A percentile compares a stretch with the other conserved stretches of the same genome.
Conservation (phyloP, 2,329 filamentous ascomycete species). For the Diaporthe citriasiana region DNA sequence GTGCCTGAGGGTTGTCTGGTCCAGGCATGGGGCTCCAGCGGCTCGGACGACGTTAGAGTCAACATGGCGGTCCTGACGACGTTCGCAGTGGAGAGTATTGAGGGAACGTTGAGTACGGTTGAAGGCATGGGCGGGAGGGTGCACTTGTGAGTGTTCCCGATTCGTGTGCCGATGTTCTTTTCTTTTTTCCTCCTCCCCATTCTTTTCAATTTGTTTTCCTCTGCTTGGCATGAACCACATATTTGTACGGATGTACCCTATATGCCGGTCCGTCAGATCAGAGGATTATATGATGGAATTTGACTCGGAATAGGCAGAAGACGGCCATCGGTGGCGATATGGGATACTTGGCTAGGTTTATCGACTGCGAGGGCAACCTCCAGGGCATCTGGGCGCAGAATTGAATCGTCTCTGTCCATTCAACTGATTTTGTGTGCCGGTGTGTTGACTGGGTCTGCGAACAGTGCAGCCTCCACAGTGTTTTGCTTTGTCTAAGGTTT, state of each 20-base stretch:
- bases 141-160: conserved; percentile 50
- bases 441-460: too few species aligned
- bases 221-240: neutral
- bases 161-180: neutral
- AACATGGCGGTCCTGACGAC: conserved; percentile 53
- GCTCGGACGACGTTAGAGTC: conserved; percentile 45
- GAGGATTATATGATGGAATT: neutral
- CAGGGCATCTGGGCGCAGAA: conserved; percentile 36
- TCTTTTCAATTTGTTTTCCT: too few species aligned
- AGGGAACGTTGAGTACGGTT: conserved; percentile 50
- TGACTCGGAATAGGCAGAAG: conserved; percentile 50
- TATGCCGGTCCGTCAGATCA: neutral
- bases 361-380: conserved; percentile 56
- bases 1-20: conserved; percentile 52
- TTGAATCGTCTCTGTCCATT: neutral
- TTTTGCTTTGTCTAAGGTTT: too few species aligned
- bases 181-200: neutral
- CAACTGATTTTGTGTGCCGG: neutral
- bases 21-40: conserved; percentile 48
- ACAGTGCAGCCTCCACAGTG: too few species aligned
- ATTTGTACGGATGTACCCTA: neutral
- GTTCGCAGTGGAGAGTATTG: conserved; percentile 52
- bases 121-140: conserved; percentile 51
- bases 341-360: conserved; percentile 54
- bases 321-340: conserved; percentile 52